phyloP scores from a whole-genome alignment of 306 rosid genomes.

The Chamaecrista fasciculata region DNA sequence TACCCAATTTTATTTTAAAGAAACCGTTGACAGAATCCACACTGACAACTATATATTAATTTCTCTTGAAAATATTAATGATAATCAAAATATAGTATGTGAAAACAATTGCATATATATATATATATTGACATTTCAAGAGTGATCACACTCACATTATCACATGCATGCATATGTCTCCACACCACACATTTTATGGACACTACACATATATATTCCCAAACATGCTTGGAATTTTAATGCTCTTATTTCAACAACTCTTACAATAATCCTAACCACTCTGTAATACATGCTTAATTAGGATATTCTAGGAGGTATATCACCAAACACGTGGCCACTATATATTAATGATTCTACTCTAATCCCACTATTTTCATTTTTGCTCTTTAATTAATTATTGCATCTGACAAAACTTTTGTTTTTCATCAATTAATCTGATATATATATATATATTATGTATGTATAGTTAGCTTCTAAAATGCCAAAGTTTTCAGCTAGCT shows the following conservation, averaged over 20 bases:
- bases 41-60: neutral
- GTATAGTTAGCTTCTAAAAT: conserved; percentile 45
- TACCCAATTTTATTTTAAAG: neutral
- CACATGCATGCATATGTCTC: too few relatives aligned
- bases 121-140: conserved; percentile 21
- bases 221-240: conserved; percentile 34
- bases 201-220: conserved; percentile 1
- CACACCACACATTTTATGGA: conserved; percentile 21
- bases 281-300: conserved; percentile 29
- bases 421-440: neutral
- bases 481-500: conserved; percentile 42
- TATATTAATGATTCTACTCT: conserved; percentile 32
- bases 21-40: conserved; percentile 40
- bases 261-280: conserved; percentile 30
- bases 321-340: conserved; percentile 60
- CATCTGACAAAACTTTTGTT: conserved; percentile 27
- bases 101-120: conserved; percentile 9
- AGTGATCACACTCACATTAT: conserved; percentile 22
- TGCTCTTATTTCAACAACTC: conserved; percentile 20
- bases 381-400: neutral
- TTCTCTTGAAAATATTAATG: too few relatives aligned
- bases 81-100: conserved; percentile 1
- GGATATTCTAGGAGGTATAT: conserved; percentile 23
- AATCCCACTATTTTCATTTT: conserved; percentile 26
- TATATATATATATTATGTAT: neutral